These are phyloP conservation scores for Acacia melanoxylon DNA, from an alignment of 306 rosid genomes.

Conservation along the genomic window DNA sequence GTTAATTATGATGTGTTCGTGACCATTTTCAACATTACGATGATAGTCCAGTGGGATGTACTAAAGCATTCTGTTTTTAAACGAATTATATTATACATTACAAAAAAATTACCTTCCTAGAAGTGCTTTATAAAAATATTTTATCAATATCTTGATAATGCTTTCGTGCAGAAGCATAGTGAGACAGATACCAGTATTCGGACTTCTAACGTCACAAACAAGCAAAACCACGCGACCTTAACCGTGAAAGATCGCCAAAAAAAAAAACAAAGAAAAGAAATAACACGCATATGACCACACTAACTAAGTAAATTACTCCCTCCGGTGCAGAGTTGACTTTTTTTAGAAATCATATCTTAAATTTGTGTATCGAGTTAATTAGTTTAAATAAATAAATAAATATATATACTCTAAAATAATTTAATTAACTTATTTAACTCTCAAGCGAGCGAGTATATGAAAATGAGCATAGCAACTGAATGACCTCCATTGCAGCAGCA, in stretches of 20 bases:
- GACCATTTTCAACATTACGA: conserved; percentile 3
- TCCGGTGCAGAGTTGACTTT: no score
- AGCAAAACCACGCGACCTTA: neutral
- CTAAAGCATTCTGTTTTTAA: neutral
- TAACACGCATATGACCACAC: neutral
- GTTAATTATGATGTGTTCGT: neutral
- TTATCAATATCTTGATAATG: neutral
- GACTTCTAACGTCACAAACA: neutral
- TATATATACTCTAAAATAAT: no score
- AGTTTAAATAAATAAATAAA: no score
- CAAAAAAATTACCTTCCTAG: neutral
- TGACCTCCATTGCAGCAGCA: conserved; percentile 92
- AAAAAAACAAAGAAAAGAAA: no score
- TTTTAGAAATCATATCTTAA: no score
- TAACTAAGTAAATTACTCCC: neutral
- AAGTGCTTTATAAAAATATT: neutral
- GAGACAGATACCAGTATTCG: neutral
- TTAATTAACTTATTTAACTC: no score
- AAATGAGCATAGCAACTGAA: conserved; percentile 12
- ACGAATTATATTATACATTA: neutral
- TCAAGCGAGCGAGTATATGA: no score
- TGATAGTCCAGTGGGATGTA: neutral
- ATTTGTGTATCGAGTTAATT: no score
- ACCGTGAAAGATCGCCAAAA: neutral
- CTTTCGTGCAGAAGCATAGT: neutral